These are phyloP conservation scores for Boletus rubroflammeus DNA, from an alignment of 768 basidiomycete genomes.

Conservation along the genomic window DNA sequence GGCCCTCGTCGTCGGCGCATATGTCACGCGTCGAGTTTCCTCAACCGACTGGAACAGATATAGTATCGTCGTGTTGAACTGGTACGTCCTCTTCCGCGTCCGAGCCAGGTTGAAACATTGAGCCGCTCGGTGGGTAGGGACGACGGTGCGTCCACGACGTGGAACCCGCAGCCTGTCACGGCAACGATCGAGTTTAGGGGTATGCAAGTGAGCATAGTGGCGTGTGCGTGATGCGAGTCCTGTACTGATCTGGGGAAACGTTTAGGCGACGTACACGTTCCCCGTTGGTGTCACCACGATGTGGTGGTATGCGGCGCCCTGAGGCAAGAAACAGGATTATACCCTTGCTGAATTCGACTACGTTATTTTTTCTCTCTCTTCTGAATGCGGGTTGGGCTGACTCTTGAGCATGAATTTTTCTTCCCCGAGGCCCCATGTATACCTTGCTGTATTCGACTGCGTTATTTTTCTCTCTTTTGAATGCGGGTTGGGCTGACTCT, in stretches of 20 bases:
- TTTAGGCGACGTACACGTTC: conserved; percentile 67
- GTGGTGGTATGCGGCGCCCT: conserved; percentile 43
- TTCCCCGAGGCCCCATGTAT: background rate
- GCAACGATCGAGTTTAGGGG: conserved; percentile 65
- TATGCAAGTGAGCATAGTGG: conserved; percentile 43
- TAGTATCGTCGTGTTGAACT: conserved; percentile 72
- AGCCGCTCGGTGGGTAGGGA: conserved; percentile 31
- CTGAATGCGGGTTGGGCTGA: background rate
- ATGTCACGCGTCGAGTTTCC: conserved; percentile 52
- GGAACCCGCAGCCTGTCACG: conserved; percentile 51
- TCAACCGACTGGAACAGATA: conserved; percentile 60
- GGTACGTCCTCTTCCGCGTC: conserved; percentile 31
- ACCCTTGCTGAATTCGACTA: background rate
- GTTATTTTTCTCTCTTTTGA: background rate
- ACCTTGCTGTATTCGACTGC: background rate
- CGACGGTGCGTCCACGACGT: conserved; percentile 46
- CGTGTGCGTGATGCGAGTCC: background rate
- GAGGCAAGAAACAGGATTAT: conserved; percentile 1
- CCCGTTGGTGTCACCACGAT: conserved; percentile 67
- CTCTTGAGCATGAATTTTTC: background rate
- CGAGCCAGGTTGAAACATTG: background rate
- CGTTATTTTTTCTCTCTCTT: background rate
- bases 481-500: background rate
- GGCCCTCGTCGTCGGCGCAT: conserved; percentile 65
- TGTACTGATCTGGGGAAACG: background rate